Evolutionary conservation across 805 yeast species (phyloP).

Genomic region (Lipomyces kockii): DNA sequence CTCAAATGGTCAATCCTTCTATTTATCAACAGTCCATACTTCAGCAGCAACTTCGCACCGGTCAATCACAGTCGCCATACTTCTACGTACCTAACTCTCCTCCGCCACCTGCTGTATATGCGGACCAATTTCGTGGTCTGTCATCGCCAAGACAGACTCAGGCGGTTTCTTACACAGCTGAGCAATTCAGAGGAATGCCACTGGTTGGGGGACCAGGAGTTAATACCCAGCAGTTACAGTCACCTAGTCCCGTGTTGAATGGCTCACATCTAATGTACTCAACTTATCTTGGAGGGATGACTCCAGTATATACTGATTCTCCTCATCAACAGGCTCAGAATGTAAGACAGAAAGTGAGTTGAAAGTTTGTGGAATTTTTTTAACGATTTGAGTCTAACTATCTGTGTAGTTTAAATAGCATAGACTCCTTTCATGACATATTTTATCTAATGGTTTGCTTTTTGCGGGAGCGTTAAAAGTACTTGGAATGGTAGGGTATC

Average conservation of each 20-base stretch:
- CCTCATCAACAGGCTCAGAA: constrained; percentile 16
- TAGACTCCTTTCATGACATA: not conserved
- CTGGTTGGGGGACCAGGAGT: constrained; percentile 8
- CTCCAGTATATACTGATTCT: constrained; percentile 15
- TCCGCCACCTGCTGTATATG: constrained; percentile 14
- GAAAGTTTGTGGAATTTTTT: not conserved
- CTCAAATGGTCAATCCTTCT: constrained; percentile 5
- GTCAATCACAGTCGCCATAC: constrained; percentile 11
- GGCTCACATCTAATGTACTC: constrained; percentile 19
- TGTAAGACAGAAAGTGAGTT: constrained; percentile 7
- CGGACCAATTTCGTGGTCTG: constrained; percentile 12
- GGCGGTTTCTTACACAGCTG: constrained; percentile 8
- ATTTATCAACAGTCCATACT: constrained; percentile 20
- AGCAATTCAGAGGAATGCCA: constrained; percentile 5
- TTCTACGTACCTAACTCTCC: constrained; percentile 8
- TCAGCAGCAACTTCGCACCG: constrained; percentile 11
- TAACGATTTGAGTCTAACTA: not conserved
- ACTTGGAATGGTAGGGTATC: constrained; percentile 3
- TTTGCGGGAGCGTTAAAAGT: not conserved
- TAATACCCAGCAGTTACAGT: constrained; percentile 7
- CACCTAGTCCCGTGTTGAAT: constrained; percentile 17
- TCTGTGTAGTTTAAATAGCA: not conserved
- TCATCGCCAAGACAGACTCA: not conserved
- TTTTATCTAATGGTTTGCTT: not conserved
- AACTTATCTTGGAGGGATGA: constrained; percentile 10